Evolutionary conservation across 495 filamentous ascomycete species (phyloP).

Genomic region (Corynascus novoguineensis): DNA sequence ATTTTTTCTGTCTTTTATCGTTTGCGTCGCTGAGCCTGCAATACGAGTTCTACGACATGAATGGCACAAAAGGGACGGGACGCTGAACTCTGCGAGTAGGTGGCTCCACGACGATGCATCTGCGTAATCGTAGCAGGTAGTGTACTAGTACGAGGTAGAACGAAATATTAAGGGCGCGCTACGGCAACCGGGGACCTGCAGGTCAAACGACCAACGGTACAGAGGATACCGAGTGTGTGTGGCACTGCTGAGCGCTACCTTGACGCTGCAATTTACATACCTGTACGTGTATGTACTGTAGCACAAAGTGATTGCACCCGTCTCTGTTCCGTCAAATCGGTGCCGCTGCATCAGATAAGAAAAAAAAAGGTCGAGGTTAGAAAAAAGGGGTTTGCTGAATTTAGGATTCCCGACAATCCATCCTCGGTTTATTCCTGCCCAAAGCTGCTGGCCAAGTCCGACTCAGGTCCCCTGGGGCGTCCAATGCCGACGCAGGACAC

Average conservation of each 20-base stretch:
- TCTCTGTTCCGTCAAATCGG: not conserved
- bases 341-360: not conserved
- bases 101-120: not conserved
- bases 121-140: no score
- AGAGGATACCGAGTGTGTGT: no score
- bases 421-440: not conserved
- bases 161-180: not conserved
- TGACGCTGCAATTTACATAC: not conserved
- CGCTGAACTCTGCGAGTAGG: not conserved
- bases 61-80: not conserved
- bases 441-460: not conserved
- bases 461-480: not conserved
- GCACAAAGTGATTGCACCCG: not conserved
- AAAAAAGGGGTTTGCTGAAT: not conserved
- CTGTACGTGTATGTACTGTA: no score
- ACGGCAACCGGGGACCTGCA: not conserved
- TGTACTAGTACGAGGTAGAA: no score
- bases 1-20: no score
- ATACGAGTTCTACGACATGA: constrained; percentile 7
- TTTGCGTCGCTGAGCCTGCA: not conserved
- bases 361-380: not conserved
- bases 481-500: constrained; percentile 12
- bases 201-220: no score
- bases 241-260: no score
- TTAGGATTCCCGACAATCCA: not conserved